Percentiles rank a stretch among this genome's conserved stretches.
phyloP scores from a whole-genome alignment of 495 filamentous ascomycete genomes.

The Astrothelium macrocarpum region DNA sequence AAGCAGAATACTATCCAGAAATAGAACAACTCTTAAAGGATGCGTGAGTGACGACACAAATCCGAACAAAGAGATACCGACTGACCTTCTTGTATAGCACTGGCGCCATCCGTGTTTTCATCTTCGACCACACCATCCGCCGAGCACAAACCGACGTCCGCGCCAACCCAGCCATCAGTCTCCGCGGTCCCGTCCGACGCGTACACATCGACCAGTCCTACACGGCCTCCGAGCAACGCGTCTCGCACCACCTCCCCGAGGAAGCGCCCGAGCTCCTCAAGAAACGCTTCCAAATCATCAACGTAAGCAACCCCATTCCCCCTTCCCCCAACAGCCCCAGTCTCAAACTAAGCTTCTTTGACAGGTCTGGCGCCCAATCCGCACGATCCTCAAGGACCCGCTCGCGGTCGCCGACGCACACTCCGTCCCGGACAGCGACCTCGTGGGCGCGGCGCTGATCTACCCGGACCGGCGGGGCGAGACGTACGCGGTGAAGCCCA shows the following conservation, averaged over 20 bases:
- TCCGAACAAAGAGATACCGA: not conserved
- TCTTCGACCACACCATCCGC: constrained; percentile 72
- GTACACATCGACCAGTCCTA: constrained; percentile 71
- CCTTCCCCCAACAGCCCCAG: not conserved
- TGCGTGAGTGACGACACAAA: constrained; percentile 31
- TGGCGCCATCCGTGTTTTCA: constrained; percentile 49
- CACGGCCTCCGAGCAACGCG: constrained; percentile 44
- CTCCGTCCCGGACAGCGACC: constrained; percentile 18
- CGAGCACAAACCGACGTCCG: constrained; percentile 34
- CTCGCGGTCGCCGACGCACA: constrained; percentile 48
- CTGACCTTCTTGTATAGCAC: constrained; percentile 30
- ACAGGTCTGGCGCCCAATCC: constrained; percentile 57
- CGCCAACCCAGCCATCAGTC: constrained; percentile 10
- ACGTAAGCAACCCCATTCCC: constrained; percentile 28
- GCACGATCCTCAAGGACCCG: constrained; percentile 51
- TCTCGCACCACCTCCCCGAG: constrained; percentile 51
- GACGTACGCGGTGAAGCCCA: constrained; percentile 17
- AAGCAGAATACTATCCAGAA: constrained; percentile 55
- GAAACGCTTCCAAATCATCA: constrained; percentile 60
- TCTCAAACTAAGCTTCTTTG: not conserved
- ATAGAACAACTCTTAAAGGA: constrained; percentile 57
- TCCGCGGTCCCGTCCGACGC: constrained; percentile 54
- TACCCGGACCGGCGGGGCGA: constrained; percentile 22
- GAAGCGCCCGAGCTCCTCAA: constrained; percentile 50
- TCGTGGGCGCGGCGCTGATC: constrained; percentile 21